Evolutionary conservation across 2,329 filamentous ascomycete genomes (phyloP).

Genomic region (Verruconis gallopava): DNA sequence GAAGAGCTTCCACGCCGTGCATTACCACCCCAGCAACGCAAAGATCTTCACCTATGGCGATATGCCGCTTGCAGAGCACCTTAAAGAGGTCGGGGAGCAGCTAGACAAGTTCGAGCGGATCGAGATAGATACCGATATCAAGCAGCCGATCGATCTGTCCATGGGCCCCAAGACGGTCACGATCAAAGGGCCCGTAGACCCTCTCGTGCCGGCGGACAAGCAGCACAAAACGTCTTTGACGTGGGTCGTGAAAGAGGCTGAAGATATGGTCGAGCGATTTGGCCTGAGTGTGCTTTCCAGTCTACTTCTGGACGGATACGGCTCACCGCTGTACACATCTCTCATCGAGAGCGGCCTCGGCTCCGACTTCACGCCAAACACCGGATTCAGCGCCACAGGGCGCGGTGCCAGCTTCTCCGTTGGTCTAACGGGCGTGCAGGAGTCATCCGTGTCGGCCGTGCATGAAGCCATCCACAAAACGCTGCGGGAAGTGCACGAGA

Average conservation of each 20-base stretch:
- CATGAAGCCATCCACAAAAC: constrained; percentile 62
- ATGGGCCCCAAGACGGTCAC: constrained; percentile 55
- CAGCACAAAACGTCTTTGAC: constrained; percentile 91
- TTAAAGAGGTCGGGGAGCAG: constrained; percentile 64
- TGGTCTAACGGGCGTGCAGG: constrained; percentile 77
- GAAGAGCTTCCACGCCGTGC: constrained; percentile 73
- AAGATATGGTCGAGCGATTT: constrained; percentile 77
- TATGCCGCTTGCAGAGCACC: constrained; percentile 70
- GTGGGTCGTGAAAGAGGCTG: constrained; percentile 77
- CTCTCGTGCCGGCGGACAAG: constrained; percentile 69
- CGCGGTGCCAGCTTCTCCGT: constrained; percentile 76
- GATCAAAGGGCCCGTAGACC: constrained; percentile 71
- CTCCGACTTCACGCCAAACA: constrained; percentile 88
- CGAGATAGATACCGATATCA: constrained; percentile 57
- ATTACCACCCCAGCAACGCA: constrained; percentile 96
- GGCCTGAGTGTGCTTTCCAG: constrained; percentile 71
- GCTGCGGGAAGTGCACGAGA: constrained; percentile 53
- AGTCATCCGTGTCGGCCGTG: constrained; percentile 64
- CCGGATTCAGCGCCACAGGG: constrained; percentile 72
- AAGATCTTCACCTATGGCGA: constrained; percentile 94
- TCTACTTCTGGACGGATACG: constrained; percentile 84
- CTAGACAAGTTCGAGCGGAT: constrained; percentile 62
- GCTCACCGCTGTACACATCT: constrained; percentile 80
- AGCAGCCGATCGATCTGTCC: constrained; percentile 58
- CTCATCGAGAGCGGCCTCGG: constrained; percentile 83